Base-by-base conservation (phyloP, 2,329 filamentous ascomycete species). In the Mycosphaerella arachidis region DNA sequence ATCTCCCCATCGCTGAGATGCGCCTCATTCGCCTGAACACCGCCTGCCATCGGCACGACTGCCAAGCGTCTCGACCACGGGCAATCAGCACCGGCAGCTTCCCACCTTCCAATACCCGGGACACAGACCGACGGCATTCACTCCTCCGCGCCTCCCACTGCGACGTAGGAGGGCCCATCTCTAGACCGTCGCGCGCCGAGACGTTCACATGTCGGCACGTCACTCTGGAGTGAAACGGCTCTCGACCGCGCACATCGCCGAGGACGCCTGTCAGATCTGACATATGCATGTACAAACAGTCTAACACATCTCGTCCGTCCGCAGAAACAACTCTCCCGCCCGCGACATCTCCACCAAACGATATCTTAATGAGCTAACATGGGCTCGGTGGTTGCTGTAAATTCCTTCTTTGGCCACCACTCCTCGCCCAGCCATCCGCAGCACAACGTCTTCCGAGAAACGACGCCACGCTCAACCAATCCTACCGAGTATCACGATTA, bases 381-480 rank as follows among this genome's bases (percentile, higher is more conserved):
- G 84, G 82, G 82, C 78, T 84, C 83, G 73, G 76, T 85, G 68
- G 77, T 85, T 71, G 86, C 86, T 79, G 85, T 86, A 77, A 84
- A 89, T 75, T 86, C 91, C 77, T 81, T 86, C 67, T 72, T 72
- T 62, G 64, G 64, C 51, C 68, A 68, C 43, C 63, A 66, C 43
- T 27, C 63, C 37, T 60, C 70, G 53, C 58, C 67, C 57, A 65
- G 55, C 56, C 67, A 70, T 55, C 55, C 60, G 20, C 63, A 67
- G 52, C 67, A 67, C 63, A 64, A 50, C 52, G 51, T 52, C 27
- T 70, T 68, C 56, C 65, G 63, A 57, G 67, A 52, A 29, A 31
- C 50, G 50, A 56, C 67, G 61, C 64, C 68, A 56, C 67, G 64
- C 27, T 51, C 65, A 48, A 61, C 53, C 18, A 35, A 20, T 52